Base-by-base conservation (phyloP, 345 rosid species). In the Dipteronia sinensis region DNA sequence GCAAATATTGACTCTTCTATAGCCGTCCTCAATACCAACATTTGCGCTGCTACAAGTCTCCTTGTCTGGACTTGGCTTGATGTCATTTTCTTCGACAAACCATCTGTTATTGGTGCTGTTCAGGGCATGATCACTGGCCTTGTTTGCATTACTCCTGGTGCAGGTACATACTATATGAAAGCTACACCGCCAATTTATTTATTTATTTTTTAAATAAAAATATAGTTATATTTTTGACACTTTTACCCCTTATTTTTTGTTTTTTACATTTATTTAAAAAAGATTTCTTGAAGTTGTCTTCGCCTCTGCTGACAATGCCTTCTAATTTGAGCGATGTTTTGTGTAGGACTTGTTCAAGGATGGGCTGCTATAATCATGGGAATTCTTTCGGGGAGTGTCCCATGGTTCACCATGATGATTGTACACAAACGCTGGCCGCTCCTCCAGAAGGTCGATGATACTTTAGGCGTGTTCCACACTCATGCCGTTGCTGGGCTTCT, bases 91-190 rank as follows among this genome's bases (percentile, higher is more conserved):
- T 87, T 87, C 77, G 62, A 85, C 34, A 85, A 87, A 78, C 90
- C 90, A 65, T 87, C 88, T 19, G 90, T 87, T 5, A 80, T 87
- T 42, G 90, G 90, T 12, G 90, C 90, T 20, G 90, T 87, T 34
- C 90, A 87, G 77, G 90, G 89, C 79, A 87, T 87, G 89, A 87
- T 85, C 58, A 87, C 89, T 1, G 89, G 89, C 68, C 89, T 86
- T 61, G 89, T 87, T 53, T 84, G 88, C 74, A 87, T 87, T 75
- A 87, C 89, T 47, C 90, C 90, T n/a, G 90, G 81, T 6, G 90
- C 90, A 72, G 90, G 90, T 87, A 73, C 17, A 4, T 67, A 4
- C 38, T 34, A 34, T 34, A 34, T 5, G 38, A 34, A 34, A 29
- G 31, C 31, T 29, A 4, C 38, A 3, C 38, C 0, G 38, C n/a